phyloP scores from a whole-genome alignment of 805 yeast species.

The Wickerhamiella australiensis region DNA sequence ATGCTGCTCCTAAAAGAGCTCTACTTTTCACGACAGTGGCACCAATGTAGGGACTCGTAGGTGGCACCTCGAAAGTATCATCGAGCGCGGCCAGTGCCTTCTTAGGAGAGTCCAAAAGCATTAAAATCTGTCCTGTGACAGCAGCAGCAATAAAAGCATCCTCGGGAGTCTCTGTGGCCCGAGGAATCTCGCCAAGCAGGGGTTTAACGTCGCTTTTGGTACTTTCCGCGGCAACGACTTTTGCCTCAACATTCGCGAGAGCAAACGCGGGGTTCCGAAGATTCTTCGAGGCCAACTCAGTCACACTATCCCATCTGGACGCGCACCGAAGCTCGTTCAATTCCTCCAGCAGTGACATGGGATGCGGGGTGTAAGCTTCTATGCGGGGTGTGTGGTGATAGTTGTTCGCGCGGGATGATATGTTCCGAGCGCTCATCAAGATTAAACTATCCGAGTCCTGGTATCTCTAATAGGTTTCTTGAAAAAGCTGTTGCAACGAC shows the following conservation, averaged over 20 bases:
- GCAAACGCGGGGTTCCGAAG: background rate
- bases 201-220: background rate
- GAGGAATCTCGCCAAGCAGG: constrained; percentile 1
- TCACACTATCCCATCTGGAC: constrained; percentile 3
- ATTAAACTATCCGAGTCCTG: background rate
- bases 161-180: background rate
- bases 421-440: background rate
- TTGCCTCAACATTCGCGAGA: constrained; percentile 7
- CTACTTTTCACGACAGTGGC: constrained; percentile 12
- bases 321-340: constrained; percentile 8
- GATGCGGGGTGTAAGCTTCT: constrained; percentile 2
- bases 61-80: constrained; percentile 1
- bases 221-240: background rate
- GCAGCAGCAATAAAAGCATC: constrained; percentile 1
- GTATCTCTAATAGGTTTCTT: no score
- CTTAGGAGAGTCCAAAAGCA: background rate
- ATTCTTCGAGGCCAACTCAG: background rate
- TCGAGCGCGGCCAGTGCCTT: background rate
- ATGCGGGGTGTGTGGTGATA: background rate
- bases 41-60: constrained; percentile 7
- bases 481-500: no score
- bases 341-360: background rate
- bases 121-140: constrained; percentile 1
- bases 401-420: background rate
- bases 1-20: constrained; percentile 9